phyloP scores from a whole-genome alignment of 768 basidiomycete genomes.

The Termitomyces sp. region DNA sequence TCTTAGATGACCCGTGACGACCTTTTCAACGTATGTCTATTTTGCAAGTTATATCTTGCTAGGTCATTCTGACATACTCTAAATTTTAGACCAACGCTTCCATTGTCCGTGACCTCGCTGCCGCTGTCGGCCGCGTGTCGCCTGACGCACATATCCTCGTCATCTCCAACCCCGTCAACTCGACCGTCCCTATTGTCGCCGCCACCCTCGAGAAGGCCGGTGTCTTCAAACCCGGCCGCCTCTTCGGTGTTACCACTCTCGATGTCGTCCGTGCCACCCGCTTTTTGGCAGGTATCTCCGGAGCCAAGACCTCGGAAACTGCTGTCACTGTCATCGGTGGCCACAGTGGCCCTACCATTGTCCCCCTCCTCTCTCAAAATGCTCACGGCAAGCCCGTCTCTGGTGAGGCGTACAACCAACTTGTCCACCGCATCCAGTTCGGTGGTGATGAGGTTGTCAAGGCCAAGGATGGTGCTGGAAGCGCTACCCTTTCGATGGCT shows the following conservation, averaged over 20 bases:
- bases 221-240: conserved; percentile 80
- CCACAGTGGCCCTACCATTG: conserved; percentile 96
- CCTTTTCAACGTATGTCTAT: conserved; percentile 78
- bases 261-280: conserved; percentile 95
- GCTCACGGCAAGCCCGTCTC: conserved; percentile 61
- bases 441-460: conserved; percentile 99
- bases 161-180: conserved; percentile 99
- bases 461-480: conserved; percentile 94
- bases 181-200: conserved; percentile 96
- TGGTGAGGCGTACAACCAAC: conserved; percentile 68
- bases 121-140: conserved; percentile 77
- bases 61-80: background rate
- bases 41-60: background rate
- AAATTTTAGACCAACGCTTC: conserved; percentile 83
- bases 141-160: conserved; percentile 92
- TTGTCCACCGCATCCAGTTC: conserved; percentile 93
- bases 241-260: conserved; percentile 98
- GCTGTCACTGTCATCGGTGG: conserved; percentile 88
- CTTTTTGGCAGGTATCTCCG: conserved; percentile 73
- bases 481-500: conserved; percentile 93
- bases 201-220: conserved; percentile 87
- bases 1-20: conserved; percentile 92
- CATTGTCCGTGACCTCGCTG: conserved; percentile 94
- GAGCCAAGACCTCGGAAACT: conserved; percentile 59
- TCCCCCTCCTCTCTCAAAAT: conserved; percentile 89